Conservation (phyloP, 441 rosid genomes). For the Rhodomyrtus psidioides region DNA sequence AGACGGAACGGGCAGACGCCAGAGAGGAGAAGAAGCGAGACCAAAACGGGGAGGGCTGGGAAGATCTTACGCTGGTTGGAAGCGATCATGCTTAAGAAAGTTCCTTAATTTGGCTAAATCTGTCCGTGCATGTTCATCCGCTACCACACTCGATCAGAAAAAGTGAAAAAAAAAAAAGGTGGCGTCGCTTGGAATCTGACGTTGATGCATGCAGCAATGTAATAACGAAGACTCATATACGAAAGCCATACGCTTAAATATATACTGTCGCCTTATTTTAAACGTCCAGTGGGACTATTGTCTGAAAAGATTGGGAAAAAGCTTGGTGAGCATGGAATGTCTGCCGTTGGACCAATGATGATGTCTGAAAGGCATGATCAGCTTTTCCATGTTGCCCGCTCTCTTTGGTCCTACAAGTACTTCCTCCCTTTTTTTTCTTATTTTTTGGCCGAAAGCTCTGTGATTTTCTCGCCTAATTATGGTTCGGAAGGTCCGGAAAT, state of each 20-base stretch:
- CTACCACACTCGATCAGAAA: not conserved
- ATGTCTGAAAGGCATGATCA: not conserved
- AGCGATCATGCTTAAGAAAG: not conserved
- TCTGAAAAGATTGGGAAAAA: not conserved
- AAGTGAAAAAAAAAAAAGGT: not conserved
- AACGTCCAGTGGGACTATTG: not conserved
- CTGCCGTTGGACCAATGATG: not conserved
- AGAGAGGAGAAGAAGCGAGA: not conserved
- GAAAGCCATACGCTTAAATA: not conserved
- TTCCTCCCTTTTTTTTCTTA: not conserved
- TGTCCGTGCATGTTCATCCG: not conserved
- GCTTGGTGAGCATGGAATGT: not conserved
- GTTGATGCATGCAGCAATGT: not conserved
- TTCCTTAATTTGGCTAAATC: not conserved
- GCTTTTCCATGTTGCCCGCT: not conserved
- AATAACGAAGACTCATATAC: not conserved
- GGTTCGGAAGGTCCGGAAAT: not conserved
- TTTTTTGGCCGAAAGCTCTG: not conserved
- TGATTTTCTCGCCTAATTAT: not conserved
- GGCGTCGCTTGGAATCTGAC: not conserved
- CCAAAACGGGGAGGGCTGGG: not conserved
- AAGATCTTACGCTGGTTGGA: not conserved
- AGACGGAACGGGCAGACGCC: not conserved
- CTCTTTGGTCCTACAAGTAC: not conserved
- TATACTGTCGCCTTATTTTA: not conserved